Conservation (phyloP, 2,329 filamentous ascomycete genomes). For the Colletotrichum sp. region DNA sequence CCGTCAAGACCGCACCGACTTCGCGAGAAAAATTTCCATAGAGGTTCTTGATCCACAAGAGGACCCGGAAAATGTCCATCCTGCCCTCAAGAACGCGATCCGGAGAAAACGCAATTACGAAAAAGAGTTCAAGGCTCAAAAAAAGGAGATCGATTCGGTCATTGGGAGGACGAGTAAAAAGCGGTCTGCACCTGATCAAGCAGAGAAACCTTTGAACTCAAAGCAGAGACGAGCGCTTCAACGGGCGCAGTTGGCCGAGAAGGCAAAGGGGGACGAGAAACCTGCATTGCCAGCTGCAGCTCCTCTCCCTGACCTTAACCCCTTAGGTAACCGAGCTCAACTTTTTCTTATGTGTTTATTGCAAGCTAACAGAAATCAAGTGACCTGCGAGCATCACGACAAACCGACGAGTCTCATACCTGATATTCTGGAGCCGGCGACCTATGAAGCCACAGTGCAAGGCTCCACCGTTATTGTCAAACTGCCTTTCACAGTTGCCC, state of each 20-base stretch:
- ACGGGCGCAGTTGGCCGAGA: neutral
- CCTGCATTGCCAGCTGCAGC: constrained; percentile 28
- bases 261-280: constrained; percentile 26
- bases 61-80: constrained; percentile 47
- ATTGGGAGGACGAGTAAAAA: constrained; percentile 24
- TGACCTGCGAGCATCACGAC: constrained; percentile 51
- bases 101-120: constrained; percentile 71
- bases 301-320: constrained; percentile 33
- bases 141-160: constrained; percentile 36
- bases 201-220: constrained; percentile 23
- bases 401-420: constrained; percentile 39
- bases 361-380: constrained; percentile 28
- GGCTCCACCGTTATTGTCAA: constrained; percentile 36
- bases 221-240: constrained; percentile 25
- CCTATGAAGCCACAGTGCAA: constrained; percentile 49
- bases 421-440: constrained; percentile 42
- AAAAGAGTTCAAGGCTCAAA: constrained; percentile 45
- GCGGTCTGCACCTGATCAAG: constrained; percentile 9
- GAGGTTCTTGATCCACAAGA: constrained; percentile 47
- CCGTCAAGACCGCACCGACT: constrained; percentile 59
- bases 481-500: constrained; percentile 78
- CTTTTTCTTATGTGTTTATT: neutral
- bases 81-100: constrained; percentile 61
- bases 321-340: constrained; percentile 27
- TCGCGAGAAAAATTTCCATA: constrained; percentile 60